Evolutionary conservation across 2,329 filamentous ascomycete genomes (phyloP), one percentile per base, ranked within the genome.

Genomic region (Colletotrichum theobromicola): DNA sequence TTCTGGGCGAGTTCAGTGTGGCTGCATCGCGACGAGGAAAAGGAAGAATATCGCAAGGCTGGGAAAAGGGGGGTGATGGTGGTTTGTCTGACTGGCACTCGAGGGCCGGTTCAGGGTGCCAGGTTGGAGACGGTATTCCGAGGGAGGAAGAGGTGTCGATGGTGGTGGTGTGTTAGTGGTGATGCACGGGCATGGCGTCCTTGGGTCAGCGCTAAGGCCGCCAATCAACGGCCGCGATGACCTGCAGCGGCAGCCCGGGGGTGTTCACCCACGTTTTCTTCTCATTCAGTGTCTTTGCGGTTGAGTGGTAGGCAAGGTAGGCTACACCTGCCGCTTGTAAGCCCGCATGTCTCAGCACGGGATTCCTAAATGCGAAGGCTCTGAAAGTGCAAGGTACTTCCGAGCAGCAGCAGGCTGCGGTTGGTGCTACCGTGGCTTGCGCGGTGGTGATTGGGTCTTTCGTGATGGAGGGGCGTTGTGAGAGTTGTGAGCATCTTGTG

Each of bases 41-140:
- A 26, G 61, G 55, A 35, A 55, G 30, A 26, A 74, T 55, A 55
- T 57, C 24, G 67, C 72, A 53, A 74, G 72, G 72, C 72, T 72
- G 67, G 67, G 55, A 8, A 35, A 21, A 53, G 18, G 21, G 53
- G 34, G 18, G n/a, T 46, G 10, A 18, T 46, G 18, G n/a, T 46
- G 10, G 42, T 46, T 46, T 46, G 42, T 46, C 42, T 46, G 42
- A 46, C 42, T 46, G 42, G 42, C n/a, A 46, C 42, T 46, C 42
- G 42, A 46, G 42, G 42, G n/a, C 42, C 42, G 42, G 42, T n/a
- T n/a, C n/a, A n/a, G n/a, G n/a, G n/a, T n/a, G 12, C n/a, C 42
- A 21, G 42, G 18, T 55, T 55, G 46, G 46, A 15, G 26, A 28
- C 30, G 16, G 21, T 58, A 66, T 66, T 66, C 16, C 50, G 24